These are phyloP conservation scores for Ophiostoma pallidulum DNA, from an alignment of 2,329 filamentous ascomycete genomes.

Conservation along the genomic window DNA sequence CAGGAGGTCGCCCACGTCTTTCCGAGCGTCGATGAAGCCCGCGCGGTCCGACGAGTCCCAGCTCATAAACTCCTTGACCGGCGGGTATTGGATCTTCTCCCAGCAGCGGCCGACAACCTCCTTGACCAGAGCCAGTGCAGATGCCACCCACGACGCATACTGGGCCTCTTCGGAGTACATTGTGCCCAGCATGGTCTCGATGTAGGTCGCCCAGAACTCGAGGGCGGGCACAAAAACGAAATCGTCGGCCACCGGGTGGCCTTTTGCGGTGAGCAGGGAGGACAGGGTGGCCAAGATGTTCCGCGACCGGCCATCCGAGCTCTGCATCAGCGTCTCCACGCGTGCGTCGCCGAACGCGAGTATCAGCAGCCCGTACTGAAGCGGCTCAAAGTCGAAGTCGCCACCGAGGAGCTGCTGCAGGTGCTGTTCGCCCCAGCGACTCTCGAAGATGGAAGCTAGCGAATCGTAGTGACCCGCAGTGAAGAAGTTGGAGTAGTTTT, in stretches of 20 bases:
- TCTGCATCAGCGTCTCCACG: conserved; percentile 48
- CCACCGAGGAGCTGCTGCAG: conserved; percentile 47
- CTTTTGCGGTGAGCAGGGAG: conserved; percentile 55
- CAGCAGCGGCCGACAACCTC: conserved; percentile 57
- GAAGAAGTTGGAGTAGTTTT: conserved; percentile 56
- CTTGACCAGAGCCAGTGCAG: conserved; percentile 50
- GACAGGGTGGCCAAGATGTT: conserved; percentile 50
- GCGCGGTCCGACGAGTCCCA: conserved; percentile 64
- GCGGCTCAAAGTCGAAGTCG: conserved; percentile 53
- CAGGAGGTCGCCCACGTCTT: conserved; percentile 70
- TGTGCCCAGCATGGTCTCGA: conserved; percentile 56
- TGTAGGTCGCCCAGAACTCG: conserved; percentile 73
- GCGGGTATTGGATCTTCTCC: conserved; percentile 60
- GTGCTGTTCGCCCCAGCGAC: conserved; percentile 46
- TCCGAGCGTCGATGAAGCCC: conserved; percentile 62
- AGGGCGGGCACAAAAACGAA: conserved; percentile 63
- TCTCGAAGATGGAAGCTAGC: conserved; percentile 51
- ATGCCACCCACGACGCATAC: conserved; percentile 42
- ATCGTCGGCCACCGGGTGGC: conserved; percentile 62
- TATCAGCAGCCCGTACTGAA: conserved; percentile 58
- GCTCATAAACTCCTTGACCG: conserved; percentile 42
- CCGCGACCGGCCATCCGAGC: conserved; percentile 39
- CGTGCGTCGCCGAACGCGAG: conserved; percentile 61
- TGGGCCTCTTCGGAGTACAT: conserved; percentile 41
- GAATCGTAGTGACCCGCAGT: conserved; percentile 46